Base-by-base conservation (phyloP, 2,329 filamentous ascomycete genomes). In the Monilinia aucupariae region DNA sequence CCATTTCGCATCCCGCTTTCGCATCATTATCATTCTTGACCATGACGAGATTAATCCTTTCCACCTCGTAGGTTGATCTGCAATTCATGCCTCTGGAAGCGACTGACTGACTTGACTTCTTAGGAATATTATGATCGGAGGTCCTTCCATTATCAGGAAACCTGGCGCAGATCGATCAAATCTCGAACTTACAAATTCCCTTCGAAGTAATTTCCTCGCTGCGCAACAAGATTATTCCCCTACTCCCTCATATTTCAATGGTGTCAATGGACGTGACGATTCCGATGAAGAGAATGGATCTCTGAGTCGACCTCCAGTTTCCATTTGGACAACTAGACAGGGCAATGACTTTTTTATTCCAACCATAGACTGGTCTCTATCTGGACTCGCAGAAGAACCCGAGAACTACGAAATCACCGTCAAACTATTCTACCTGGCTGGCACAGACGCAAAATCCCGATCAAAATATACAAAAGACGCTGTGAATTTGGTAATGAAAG, bases 351-450 rank as follows among this genome's bases (percentile, higher is more conserved):
- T 93, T 52, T 93, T 89, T 73, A 83, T 97, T 48, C 93, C 93
- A 53, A 83, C 88, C 48, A 85, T 93, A 73, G 85, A 91, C 75
- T 90, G 88, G 80, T 79, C 84, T 15, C 78, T 83, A 37, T 85
- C 85, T 4, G 88, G 89, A 0, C 79, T 99, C 52, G 81, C 85
- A 39, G 94, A 99, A 73, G 92, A 96, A 69, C 81, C 88, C 32
- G 81, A 83, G 64, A 87, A 92, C 69, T 99, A 99, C 78, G 92
- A 97, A 73, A 92, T 97, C 72, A 97, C 93, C 0, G 88, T 94
- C 65, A 99, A 99, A 77, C 78, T 99, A 27, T 99, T 99, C 80
- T 96, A 94, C 76, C 82, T 97, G 34, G 89, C 91, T 3, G 84
- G 83, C 22, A 84, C 90, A 60, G 81, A 87, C 12, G 78, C 84